phyloP scores from a whole-genome alignment of 2,329 filamentous ascomycete species.

The Aspergillus udagawae region DNA sequence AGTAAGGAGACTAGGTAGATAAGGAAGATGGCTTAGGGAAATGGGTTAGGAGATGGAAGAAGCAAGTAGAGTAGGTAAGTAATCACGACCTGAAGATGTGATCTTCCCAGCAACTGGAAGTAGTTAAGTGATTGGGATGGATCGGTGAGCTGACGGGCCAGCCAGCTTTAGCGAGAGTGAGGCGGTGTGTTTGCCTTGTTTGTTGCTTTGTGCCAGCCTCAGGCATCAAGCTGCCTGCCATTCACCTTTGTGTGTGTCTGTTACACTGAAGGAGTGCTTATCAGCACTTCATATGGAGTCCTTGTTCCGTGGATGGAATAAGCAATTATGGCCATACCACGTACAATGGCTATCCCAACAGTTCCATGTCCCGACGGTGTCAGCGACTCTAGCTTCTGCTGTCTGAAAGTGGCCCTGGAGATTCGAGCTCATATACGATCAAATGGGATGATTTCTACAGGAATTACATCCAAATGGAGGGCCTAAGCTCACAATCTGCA shows the following conservation, averaged over 20 bases:
- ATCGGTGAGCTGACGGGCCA: conserved; percentile 24
- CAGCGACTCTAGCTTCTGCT: not conserved
- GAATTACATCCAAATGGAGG: no score
- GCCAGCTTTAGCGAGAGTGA: conserved; percentile 22
- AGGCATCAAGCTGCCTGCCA: conserved; percentile 5
- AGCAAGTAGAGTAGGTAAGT: conserved; percentile 1
- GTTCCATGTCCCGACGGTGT: not conserved
- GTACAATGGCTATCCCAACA: not conserved
- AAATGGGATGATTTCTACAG: no score
- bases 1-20: conserved; percentile 6
- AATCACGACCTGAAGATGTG: conserved; percentile 19
- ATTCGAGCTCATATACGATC: no score
- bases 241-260: not conserved
- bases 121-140: conserved; percentile 12
- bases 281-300: not conserved
- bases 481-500: not conserved
- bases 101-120: conserved; percentile 17
- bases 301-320: not conserved
- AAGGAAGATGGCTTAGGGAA: conserved; percentile 6
- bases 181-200: conserved; percentile 19
- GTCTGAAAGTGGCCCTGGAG: no score
- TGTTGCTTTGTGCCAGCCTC: conserved; percentile 7
- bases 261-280: not conserved
- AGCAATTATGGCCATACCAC: not conserved
- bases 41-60: not conserved